Conservation (phyloP, 805 yeast genomes). For the Saccharomycopsis sp. region DNA sequence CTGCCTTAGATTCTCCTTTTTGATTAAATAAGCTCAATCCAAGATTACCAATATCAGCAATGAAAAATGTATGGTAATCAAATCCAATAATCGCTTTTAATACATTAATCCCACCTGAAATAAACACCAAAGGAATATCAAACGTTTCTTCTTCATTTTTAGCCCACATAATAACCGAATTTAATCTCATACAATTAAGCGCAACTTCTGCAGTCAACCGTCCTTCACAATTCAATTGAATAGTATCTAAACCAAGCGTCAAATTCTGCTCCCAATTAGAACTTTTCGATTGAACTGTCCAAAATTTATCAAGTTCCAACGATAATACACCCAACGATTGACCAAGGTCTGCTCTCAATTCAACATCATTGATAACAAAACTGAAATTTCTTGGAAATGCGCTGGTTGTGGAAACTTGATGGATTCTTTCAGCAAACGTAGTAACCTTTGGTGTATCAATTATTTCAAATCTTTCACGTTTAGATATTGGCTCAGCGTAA, state of each 20-base stretch:
- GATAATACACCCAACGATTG: constrained; percentile 68
- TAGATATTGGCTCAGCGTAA: not conserved
- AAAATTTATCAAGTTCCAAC: constrained; percentile 48
- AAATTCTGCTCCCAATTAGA: constrained; percentile 67
- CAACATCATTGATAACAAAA: constrained; percentile 44
- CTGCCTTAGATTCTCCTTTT: constrained; percentile 39
- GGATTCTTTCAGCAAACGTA: constrained; percentile 41
- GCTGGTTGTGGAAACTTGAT: constrained; percentile 51
- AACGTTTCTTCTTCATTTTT: constrained; percentile 36
- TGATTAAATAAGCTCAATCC: constrained; percentile 62
- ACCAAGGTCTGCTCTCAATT: constrained; percentile 68
- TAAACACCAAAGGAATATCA: constrained; percentile 58
- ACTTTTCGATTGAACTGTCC: constrained; percentile 64
- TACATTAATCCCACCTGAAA: constrained; percentile 49
- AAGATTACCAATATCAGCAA: constrained; percentile 44
- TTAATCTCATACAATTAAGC: constrained; percentile 42
- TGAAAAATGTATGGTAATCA: constrained; percentile 80
- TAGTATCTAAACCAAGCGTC: constrained; percentile 47
- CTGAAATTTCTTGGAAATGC: constrained; percentile 73
- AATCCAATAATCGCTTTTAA: constrained; percentile 60
- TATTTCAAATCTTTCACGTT: constrained; percentile 7
- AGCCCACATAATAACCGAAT: constrained; percentile 70
- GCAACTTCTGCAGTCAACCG: constrained; percentile 69
- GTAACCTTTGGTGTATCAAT: constrained; percentile 14
- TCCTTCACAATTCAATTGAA: constrained; percentile 57